Conservation (phyloP, 768 basidiomycete genomes). For the Phlebiopsis gigantea region DNA sequence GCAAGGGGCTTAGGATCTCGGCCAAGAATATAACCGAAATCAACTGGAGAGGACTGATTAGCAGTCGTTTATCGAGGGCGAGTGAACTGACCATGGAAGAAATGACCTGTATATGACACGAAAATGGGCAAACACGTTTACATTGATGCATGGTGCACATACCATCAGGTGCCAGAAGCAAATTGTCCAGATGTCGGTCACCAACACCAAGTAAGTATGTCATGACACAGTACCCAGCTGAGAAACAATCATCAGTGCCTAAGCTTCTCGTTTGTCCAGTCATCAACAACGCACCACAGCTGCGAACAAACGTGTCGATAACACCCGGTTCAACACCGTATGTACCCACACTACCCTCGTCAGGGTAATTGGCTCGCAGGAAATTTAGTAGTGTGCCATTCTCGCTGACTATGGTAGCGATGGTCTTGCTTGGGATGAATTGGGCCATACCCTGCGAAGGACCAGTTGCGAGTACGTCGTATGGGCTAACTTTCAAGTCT, state of each 20-base stretch:
- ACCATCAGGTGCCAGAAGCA: conserved; percentile 89
- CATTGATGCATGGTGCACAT: background rate
- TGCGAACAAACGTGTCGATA: conserved; percentile 93
- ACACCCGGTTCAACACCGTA: conserved; percentile 93
- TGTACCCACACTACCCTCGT: conserved; percentile 92
- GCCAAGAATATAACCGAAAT: conserved; percentile 97
- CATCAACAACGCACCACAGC: conserved; percentile 68
- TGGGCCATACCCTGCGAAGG: conserved; percentile 92
- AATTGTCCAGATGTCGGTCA: conserved; percentile 93
- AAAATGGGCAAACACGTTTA: conserved; percentile 10
- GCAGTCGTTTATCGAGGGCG: background rate
- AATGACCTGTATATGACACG: conserved; percentile 40
- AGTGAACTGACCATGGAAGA: conserved; percentile 75
- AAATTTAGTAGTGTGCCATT: conserved; percentile 86
- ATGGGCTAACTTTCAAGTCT: conserved; percentile 87
- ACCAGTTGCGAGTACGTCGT: conserved; percentile 91
- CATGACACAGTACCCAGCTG: conserved; percentile 97
- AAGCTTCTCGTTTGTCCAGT: background rate
- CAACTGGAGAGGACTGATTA: conserved; percentile 53
- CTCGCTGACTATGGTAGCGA: conserved; percentile 92
- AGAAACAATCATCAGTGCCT: background rate
- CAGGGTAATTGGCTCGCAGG: conserved; percentile 78
- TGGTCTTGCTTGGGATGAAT: conserved; percentile 93
- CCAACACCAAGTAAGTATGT: conserved; percentile 96
- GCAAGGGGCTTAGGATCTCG: conserved; percentile 97